phyloP scores from a whole-genome alignment of 768 basidiomycete genomes.

The Boletus sp. region DNA sequence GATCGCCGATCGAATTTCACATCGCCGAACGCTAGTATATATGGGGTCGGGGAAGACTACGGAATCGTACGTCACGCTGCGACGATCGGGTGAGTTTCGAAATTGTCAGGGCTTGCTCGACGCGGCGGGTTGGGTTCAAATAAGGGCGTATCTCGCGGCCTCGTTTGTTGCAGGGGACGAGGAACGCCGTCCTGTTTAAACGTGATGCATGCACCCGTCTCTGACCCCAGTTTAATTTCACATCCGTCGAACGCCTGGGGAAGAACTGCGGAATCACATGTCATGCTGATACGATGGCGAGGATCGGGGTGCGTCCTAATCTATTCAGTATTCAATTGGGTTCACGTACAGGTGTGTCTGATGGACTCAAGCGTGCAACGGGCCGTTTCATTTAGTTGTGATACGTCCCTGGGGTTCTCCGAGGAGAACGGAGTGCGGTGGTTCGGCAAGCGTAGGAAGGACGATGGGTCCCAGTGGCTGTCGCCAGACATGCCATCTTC shows the following conservation, averaged over 20 bases:
- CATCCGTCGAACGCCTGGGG: background rate
- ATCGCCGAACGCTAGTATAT: background rate
- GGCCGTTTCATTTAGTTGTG: background rate
- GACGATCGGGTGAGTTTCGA: background rate
- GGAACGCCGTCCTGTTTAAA: background rate
- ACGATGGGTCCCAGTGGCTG: background rate
- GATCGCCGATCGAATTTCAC: slow-evolving; percentile 1
- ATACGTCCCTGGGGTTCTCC: background rate
- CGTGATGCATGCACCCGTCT: background rate
- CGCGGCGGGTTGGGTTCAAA: background rate
- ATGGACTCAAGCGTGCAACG: background rate
- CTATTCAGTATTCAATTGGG: background rate
- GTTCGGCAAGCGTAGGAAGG: background rate
- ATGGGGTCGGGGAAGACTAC: background rate
- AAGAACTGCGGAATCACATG: background rate
- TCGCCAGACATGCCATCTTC: no score
- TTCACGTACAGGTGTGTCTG: background rate
- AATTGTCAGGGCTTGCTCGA: background rate
- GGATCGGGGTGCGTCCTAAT: background rate
- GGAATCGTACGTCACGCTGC: background rate
- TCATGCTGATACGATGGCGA: background rate
- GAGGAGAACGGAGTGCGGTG: slow-evolving; percentile 9
- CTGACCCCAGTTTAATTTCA: background rate
- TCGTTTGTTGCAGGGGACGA: background rate
- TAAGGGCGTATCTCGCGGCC: background rate